Evolutionary conservation across 1,139 yeast genomes (phyloP).

Genomic region (Meyerozyma guilliermondii): DNA sequence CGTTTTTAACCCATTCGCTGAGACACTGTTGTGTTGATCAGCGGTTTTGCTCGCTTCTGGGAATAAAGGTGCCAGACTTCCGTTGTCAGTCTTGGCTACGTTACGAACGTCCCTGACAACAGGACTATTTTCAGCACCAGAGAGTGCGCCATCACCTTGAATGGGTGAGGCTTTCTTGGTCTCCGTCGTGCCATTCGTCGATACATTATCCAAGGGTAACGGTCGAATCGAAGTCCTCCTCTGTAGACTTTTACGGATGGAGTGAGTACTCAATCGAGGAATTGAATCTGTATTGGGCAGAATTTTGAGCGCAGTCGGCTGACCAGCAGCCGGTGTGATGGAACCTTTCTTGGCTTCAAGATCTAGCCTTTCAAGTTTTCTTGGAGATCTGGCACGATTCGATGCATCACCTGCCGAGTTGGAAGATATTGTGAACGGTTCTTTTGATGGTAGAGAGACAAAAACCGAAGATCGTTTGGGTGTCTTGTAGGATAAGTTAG

Average conservation of each 20-base stretch:
- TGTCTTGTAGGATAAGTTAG: conserved; percentile 13
- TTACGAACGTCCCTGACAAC: too few relatives aligned
- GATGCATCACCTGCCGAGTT: conserved; percentile 5
- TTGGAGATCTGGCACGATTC: conserved; percentile 11
- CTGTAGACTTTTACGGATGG: neutral
- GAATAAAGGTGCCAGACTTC: too few relatives aligned
- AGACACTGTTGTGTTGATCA: too few relatives aligned
- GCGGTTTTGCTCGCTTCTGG: too few relatives aligned
- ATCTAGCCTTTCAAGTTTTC: conserved; percentile 15
- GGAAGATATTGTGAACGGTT: conserved; percentile 26
- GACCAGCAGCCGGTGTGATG: neutral
- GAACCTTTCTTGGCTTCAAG: conserved; percentile 12
- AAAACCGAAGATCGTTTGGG: conserved; percentile 32
- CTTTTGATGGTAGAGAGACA: conserved; percentile 37
- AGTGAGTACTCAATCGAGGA: neutral
- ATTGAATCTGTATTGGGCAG: neutral
- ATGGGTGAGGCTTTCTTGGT: neutral
- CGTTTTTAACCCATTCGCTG: too few relatives aligned
- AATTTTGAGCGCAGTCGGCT: neutral
- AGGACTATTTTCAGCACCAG: neutral
- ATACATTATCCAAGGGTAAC: neutral
- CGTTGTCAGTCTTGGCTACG: too few relatives aligned
- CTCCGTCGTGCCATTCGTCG: neutral
- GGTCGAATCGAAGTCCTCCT: neutral
- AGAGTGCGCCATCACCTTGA: too few relatives aligned